phyloP scores from a whole-genome alignment of 805 yeast genomes.

The Starmerella bombicola region DNA sequence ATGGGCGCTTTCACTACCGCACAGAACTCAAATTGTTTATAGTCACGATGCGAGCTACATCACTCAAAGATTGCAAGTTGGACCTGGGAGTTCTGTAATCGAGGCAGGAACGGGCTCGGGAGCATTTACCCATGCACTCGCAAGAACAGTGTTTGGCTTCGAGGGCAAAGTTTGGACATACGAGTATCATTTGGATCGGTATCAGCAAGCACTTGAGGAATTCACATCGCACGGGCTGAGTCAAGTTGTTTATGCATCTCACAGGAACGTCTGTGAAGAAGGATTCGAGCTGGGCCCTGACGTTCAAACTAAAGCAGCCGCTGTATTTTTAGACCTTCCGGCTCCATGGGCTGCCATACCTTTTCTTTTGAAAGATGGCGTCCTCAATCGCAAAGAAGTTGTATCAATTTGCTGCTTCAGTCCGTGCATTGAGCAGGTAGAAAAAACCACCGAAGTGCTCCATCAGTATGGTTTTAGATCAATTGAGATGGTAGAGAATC shows the following conservation, averaged over 20 bases:
- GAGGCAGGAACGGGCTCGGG: slow-evolving; percentile 99
- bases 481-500: slow-evolving; percentile 85
- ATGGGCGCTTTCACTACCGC: slow-evolving; percentile 94
- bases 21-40: slow-evolving; percentile 93
- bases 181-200: slow-evolving; percentile 85
- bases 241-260: slow-evolving; percentile 55
- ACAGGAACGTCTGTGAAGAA: slow-evolving; percentile 80
- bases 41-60: slow-evolving; percentile 91
- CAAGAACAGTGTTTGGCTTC: slow-evolving; percentile 50
- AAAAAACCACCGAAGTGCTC: slow-evolving; percentile 65
- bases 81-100: slow-evolving; percentile 64
- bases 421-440: slow-evolving; percentile 96
- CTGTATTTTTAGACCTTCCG: slow-evolving; percentile 82
- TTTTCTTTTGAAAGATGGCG: slow-evolving; percentile 35
- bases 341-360: slow-evolving; percentile 95
- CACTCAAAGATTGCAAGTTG: slow-evolving; percentile 63
- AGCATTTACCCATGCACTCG: slow-evolving; percentile 83
- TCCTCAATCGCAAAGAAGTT: slow-evolving; percentile 27
- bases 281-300: slow-evolving; percentile 44
- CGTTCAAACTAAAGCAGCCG: slow-evolving; percentile 38
- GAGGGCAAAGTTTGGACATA: slow-evolving; percentile 62
- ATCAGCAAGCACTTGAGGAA: slow-evolving; percentile 63
- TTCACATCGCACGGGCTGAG: slow-evolving; percentile 58
- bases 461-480: slow-evolving; percentile 68
- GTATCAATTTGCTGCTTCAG: slow-evolving; percentile 87